Evolutionary conservation across 768 basidiomycete species (phyloP).

Genomic region (Dacryopinax spathularia): DNA sequence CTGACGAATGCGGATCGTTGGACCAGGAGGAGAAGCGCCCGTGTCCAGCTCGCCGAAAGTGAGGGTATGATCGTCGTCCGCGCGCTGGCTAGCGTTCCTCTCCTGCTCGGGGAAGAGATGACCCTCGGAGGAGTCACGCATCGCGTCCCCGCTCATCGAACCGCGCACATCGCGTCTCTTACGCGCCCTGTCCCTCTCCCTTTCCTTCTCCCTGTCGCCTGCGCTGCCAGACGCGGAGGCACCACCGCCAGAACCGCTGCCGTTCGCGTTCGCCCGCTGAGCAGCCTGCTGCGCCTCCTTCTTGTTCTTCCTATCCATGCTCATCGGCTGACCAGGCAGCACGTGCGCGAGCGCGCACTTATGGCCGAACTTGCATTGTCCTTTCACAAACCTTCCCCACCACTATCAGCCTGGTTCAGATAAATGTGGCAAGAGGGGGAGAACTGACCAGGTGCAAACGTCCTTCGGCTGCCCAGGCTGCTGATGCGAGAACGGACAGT

Average conservation of each 20-base stretch:
- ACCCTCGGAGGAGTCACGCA: background rate
- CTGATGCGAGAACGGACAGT: conserved; percentile 89
- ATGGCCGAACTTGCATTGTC: conserved; percentile 67
- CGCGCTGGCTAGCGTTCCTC: background rate
- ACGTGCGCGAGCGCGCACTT: conserved; percentile 91
- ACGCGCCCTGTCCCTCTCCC: conserved; percentile 3
- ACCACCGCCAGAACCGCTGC: background rate
- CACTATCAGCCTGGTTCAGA: conserved; percentile 25
- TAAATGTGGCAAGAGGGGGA: background rate
- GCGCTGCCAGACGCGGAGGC: conserved; percentile 5
- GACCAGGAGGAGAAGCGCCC: background rate
- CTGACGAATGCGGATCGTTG: conserved; percentile 5
- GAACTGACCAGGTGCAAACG: conserved; percentile 62
- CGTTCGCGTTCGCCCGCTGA: conserved; percentile 3
- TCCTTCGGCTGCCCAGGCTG: conserved; percentile 72
- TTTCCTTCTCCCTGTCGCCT: conserved; percentile 13
- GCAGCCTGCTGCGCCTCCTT: conserved; percentile 54
- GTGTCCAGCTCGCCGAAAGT: background rate
- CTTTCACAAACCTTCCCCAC: conserved; percentile 49
- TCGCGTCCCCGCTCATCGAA: background rate
- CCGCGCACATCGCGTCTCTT: background rate
- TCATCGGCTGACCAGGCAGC: conserved; percentile 82
- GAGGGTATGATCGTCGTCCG: background rate
- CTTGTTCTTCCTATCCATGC: conserved; percentile 97
- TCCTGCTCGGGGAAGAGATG: background rate